These are phyloP conservation scores for Stylonectria norvegica DNA, from an alignment of 2,329 filamentous ascomycete genomes.

Conservation along the genomic window DNA sequence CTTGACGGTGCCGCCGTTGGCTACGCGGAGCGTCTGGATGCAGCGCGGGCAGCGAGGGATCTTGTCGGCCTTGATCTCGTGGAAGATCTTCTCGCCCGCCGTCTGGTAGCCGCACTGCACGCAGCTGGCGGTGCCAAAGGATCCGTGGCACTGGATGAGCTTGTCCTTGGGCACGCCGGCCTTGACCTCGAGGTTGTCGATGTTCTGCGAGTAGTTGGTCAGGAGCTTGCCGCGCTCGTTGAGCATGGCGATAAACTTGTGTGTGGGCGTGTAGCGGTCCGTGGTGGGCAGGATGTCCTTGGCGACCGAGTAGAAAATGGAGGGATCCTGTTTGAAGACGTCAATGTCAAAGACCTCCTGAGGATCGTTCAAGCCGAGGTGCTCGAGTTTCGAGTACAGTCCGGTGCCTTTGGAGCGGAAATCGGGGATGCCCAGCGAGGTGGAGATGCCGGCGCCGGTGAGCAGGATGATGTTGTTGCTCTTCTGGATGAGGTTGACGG, in stretches of 20 bases:
- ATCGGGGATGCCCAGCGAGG: constrained; percentile 92
- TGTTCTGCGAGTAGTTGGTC: constrained; percentile 98
- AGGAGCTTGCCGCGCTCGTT: constrained; percentile 85
- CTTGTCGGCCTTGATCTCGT: constrained; percentile 69
- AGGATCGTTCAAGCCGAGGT: constrained; percentile 75
- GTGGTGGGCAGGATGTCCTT: constrained; percentile 83
- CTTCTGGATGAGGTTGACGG: constrained; percentile 69
- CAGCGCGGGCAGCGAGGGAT: constrained; percentile 79
- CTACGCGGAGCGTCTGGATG: constrained; percentile 49
- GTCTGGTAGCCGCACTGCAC: constrained; percentile 75
- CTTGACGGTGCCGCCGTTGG: constrained; percentile 29
- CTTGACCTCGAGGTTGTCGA: constrained; percentile 89
- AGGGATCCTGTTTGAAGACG: constrained; percentile 81
- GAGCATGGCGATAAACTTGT: constrained; percentile 87
- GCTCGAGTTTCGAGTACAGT: constrained; percentile 79
- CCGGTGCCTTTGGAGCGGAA: constrained; percentile 92
- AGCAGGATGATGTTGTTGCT: constrained; percentile 86
- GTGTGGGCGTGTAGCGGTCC: constrained; percentile 82
- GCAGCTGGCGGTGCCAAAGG: constrained; percentile 89
- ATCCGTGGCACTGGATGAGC: constrained; percentile 93
- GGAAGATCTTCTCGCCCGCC: constrained; percentile 72
- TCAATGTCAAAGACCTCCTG: constrained; percentile 94
- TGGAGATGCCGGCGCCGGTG: constrained; percentile 94
- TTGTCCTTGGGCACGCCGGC: constrained; percentile 79
- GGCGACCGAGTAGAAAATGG: constrained; percentile 86